Evolutionary conservation across 495 filamentous ascomycete genomes (phyloP).

Genomic region (Aeminium ludgeri): DNA sequence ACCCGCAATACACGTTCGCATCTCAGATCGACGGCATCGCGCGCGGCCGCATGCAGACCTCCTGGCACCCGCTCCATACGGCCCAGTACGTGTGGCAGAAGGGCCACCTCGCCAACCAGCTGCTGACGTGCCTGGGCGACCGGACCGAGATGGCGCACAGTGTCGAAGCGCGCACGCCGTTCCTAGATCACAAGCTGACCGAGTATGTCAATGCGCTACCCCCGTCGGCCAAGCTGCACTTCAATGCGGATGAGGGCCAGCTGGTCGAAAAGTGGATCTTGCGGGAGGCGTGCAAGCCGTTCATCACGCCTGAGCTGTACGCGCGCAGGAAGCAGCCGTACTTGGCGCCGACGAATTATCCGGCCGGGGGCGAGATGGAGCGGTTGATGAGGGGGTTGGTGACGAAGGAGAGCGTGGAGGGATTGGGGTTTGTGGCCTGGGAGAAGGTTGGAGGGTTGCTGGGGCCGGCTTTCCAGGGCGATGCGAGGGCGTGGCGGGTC

Average conservation of each 20-base stretch:
- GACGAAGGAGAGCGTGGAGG: slow-evolving; percentile 27
- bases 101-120: slow-evolving; percentile 25
- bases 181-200: slow-evolving; percentile 35
- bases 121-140: slow-evolving; percentile 33
- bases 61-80: slow-evolving; percentile 36
- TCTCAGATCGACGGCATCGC: slow-evolving; percentile 17
- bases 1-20: slow-evolving; percentile 14
- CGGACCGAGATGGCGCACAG: slow-evolving; percentile 36
- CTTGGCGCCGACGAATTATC: slow-evolving; percentile 23
- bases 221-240: slow-evolving; percentile 31
- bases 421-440: slow-evolving; percentile 29
- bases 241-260: slow-evolving; percentile 9
- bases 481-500: slow-evolving; percentile 12
- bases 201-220: slow-evolving; percentile 33
- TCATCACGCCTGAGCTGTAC: slow-evolving; percentile 35
- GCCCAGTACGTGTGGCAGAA: slow-evolving; percentile 31
- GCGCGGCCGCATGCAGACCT: slow-evolving; percentile 19
- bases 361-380: slow-evolving; percentile 25
- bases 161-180: slow-evolving; percentile 32
- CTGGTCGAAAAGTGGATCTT: slow-evolving; percentile 35
- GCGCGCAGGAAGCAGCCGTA: slow-evolving; percentile 31
- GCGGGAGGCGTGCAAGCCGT: slow-evolving; percentile 32
- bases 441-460: slow-evolving; percentile 18
- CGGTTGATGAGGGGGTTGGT: slow-evolving; percentile 21
- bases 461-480: slow-evolving; percentile 20